Evolutionary conservation across 345 rosid species (phyloP).

Genomic region (Rhizophora mangle): DNA sequence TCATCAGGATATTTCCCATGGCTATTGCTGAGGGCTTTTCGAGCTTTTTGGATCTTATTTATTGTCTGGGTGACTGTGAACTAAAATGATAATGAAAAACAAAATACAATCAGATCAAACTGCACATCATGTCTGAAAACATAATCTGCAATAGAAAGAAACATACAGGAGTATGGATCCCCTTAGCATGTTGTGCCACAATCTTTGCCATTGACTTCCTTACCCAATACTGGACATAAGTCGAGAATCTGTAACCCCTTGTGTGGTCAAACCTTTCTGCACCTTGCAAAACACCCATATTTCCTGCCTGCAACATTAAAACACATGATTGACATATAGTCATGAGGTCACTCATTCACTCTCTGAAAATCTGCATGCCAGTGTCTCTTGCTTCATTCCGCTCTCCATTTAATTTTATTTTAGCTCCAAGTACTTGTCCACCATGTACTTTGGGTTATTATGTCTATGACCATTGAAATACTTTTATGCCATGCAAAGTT

Average conservation of each 20-base stretch:
- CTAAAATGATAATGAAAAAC: conserved; percentile 31
- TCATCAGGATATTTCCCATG: conserved; percentile 57
- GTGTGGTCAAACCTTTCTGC: conserved; percentile 80
- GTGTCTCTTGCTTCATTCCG: neutral
- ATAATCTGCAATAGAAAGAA: conserved; percentile 9
- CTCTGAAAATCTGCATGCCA: no score
- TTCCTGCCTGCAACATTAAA: conserved; percentile 57
- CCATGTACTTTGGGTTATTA: neutral
- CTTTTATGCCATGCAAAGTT: neutral
- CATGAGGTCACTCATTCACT: neutral
- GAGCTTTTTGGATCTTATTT: conserved; percentile 61
- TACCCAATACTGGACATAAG: conserved; percentile 87
- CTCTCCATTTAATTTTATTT: neutral
- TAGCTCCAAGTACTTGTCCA: neutral
- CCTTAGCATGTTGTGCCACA: conserved; percentile 61
- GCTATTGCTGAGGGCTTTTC: conserved; percentile 46
- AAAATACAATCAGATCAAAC: conserved; percentile 11
- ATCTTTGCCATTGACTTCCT: conserved; percentile 61
- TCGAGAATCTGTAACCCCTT: conserved; percentile 79
- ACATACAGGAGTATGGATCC: conserved; percentile 66
- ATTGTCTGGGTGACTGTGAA: conserved; percentile 43
- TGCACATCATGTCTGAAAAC: conserved; percentile 1
- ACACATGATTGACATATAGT: neutral
- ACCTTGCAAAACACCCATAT: conserved; percentile 73
- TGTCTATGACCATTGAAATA: neutral